Conservation (phyloP, 148 eudicot genomes). For the Heliamphora exappendiculata region DNA sequence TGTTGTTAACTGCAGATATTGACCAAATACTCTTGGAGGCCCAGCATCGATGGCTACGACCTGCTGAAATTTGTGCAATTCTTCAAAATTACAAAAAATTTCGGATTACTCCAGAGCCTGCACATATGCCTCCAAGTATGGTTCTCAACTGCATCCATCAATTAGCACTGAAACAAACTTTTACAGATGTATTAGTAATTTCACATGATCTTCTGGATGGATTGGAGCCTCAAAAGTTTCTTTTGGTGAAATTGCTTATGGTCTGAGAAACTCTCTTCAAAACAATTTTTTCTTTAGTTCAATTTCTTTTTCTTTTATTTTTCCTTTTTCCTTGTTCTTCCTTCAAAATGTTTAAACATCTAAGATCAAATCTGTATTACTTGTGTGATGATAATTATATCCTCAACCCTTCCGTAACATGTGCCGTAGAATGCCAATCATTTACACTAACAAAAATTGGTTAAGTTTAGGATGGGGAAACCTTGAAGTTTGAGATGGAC, state of each 20-base stretch:
- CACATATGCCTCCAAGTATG: slow-evolving; percentile 59
- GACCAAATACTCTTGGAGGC: slow-evolving; percentile 59
- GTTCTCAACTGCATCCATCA: neutral
- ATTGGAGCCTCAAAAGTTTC: neutral
- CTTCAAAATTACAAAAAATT: slow-evolving; percentile 49
- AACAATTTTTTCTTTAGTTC: no score
- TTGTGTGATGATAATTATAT: neutral
- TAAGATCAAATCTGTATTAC: neutral
- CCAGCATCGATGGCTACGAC: slow-evolving; percentile 72
- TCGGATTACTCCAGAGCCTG: slow-evolving; percentile 58
- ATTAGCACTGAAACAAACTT: neutral
- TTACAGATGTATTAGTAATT: neutral
- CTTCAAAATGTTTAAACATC: no score
- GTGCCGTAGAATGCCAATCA: neutral
- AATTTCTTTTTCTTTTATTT: no score
- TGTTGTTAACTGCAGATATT: slow-evolving; percentile 42
- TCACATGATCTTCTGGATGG: neutral
- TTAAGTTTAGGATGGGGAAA: neutral
- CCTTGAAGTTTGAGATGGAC: no score
- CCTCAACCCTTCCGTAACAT: neutral
- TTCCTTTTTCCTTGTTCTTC: no score
- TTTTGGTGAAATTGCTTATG: slow-evolving; percentile 8
- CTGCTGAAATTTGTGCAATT: slow-evolving; percentile 74
- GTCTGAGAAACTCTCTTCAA: neutral
- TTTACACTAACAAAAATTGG: neutral